Base-by-base conservation (phyloP, 78 protist species). In the Corallochytrium limacisporum region DNA sequence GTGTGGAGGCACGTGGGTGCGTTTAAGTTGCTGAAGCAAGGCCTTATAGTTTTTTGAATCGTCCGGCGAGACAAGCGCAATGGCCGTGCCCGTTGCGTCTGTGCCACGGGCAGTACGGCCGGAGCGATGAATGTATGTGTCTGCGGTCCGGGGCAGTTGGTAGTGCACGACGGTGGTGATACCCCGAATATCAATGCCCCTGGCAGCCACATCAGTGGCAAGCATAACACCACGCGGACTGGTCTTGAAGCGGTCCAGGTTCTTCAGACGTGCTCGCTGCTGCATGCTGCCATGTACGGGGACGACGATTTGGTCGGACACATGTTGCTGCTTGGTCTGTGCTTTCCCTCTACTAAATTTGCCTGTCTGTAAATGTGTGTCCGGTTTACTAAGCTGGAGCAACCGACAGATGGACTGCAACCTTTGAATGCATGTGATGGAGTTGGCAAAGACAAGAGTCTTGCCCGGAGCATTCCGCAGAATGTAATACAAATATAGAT, bases 181-280 rank as follows among this genome's bases (percentile, higher is more conserved):
- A 26, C 53, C 57, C 15, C 75, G 77, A 12, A 89, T 75, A 69
- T 92, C 94, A 6, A 92, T 42, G 0, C 97, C 97, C 5, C 94
- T 80, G 18, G 91, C 94, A 6, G 94, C 95, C 10, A 92, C 97
- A 48, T 92, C 97, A 1, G 97, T 89, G n/a, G 94, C 94, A 7
- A 92, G 70, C 26, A 92, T 67, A n/a, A 82, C 78, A 2, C 71
- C 9, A 40, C 48, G 22, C 35, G 13, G 29, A 2, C 5, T 32
- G 38, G 40, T 20, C 29, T 26, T n/a, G 44, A 65, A 65, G 15
- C 72, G 32, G 31, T 79, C 85, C 31, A 79, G 56, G 40, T 71
- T 56, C 72, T 79, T 78, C 16, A 84, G 56, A 7, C 89, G 72
- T 59, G 74, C 84, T 0, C 82, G 50, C 65, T 85, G 90, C 43